Base-by-base conservation (phyloP, 2,329 filamentous ascomycete species). In the Colletotrichum magnum region DNA sequence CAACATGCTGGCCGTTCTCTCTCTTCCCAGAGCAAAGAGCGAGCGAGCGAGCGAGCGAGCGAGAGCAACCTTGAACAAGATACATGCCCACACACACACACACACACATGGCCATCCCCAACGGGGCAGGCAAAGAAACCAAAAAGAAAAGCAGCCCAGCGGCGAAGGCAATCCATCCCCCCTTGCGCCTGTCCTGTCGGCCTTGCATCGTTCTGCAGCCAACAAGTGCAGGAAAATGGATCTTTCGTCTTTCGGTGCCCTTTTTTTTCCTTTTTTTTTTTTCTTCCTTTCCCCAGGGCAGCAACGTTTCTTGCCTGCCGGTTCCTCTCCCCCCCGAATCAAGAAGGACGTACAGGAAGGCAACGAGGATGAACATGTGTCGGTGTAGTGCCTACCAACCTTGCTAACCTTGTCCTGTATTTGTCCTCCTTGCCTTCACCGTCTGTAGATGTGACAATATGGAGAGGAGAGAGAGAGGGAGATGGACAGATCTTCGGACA, bases 401-500 rank as follows among this genome's bases (percentile, higher is more conserved):
- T 32, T 32, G 28, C 28, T 32, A 4, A 24, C 21, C 28, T 15
- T 15, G 48, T 51, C n/a, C n/a, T 16, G 5, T 9, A 18, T 6
- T 6, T 32, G 28, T 32, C 6, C 28, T 32, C 28, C 28, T 32
- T 32, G 7, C 28, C 28, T 32, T 32, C 28, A 2, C 28, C 9
- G 28, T 32, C 28, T 32, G 28, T 32, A 32, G 28, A 32, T 32
- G 6, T 32, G 28, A 32, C 28, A 32, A 32, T 9, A 32, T 2
- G 28, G 6, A 9, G 7, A 32, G 28, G 7, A 32, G 28, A 9
- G 28, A 26, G 56, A 13, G 26, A n/a, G 21, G 48, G n/a, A n/a
- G 26, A 41, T 56, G 45, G 24, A 24, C 13, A 61, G 50, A 53
- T 56, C 64, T 18, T 39, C 28, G 58, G 58, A 13, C 16, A 15